These are phyloP conservation scores for Bolboschoenus planiculmis DNA, from an alignment of 176 grass and related monocot species.

Conservation along the genomic window DNA sequence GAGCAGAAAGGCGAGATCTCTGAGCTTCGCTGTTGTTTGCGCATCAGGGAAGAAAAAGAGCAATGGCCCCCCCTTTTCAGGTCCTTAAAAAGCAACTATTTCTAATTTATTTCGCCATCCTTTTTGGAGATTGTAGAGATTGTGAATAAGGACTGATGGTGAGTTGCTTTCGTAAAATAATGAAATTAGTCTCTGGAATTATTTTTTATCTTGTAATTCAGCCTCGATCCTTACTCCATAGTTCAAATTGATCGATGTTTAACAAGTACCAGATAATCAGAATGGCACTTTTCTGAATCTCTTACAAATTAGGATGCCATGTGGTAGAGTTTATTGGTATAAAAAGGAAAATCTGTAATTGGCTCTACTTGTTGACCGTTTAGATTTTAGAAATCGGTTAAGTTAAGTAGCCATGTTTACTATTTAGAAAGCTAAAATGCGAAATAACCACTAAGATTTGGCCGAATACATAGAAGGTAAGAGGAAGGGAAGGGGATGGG, in stretches of 20 bases:
- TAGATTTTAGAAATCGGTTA: not conserved
- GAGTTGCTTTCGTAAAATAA: not conserved
- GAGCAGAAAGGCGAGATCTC: conserved; percentile 23
- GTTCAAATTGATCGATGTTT: not conserved
- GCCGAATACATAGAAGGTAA: no score
- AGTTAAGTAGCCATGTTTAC: not conserved
- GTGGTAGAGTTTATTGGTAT: not conserved
- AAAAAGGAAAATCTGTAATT: not conserved
- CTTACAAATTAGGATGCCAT: not conserved
- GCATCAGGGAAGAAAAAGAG: conserved; percentile 56
- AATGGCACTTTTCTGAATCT: not conserved
- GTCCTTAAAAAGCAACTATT: not conserved
- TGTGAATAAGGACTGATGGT: not conserved
- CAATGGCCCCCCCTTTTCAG: conserved; percentile 8
- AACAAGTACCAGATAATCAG: not conserved
- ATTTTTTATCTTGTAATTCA: not conserved
- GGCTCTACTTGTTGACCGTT: not conserved
- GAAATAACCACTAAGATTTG: no score
- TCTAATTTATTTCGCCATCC: not conserved
- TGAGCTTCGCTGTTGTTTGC: conserved; percentile 28
- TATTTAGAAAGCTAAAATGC: not conserved
- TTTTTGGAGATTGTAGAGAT: not conserved
- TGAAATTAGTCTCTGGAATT: not conserved
- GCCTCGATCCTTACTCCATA: not conserved
- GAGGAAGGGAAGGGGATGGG: not conserved